Evolutionary conservation across 768 basidiomycete genomes (phyloP), one percentile per base, ranked within the genome.

Genomic region (Pleurotus tuoliensis): DNA sequence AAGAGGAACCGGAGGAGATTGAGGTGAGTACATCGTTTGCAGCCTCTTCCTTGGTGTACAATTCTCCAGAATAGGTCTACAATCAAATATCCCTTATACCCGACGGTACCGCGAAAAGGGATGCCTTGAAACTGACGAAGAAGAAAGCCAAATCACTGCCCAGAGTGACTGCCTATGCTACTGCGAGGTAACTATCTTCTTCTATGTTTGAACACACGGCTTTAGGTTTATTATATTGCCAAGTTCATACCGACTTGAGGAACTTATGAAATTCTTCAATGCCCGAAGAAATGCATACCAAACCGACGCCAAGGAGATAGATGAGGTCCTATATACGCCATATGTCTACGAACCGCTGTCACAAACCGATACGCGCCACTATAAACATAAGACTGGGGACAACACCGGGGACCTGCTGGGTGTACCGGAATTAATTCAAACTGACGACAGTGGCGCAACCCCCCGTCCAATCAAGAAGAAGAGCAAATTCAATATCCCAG

Each of bases 91-190:
- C 91, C 3, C 84, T 92, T 34, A 98, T 98, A 51, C 94, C 95
- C 2, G 93, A 92, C 45, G 95, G 95, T 3, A 93, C 94, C 18
- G 95, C 95, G 6, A 84, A 93, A 43, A 80, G 92, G 58, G 95
- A 98, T 74, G 95, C 95, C 2, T 72, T 94, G 59, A 86, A 79
- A 57, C 71, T 98, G 61, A 98, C 94, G 2, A 96, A 97, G 75
- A 94, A 91, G 75, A 96, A 95, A 68, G 93, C 94, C 2, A 95
- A 94, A 67, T 86, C 84, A 11, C 69, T 97, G 11, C 94, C 94
- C 30, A 76, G 95, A 63, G 95, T 95, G n/a, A 97, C 95, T 2
- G 95, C 94, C 4, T 97, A 96, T 71, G 93, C 94, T 44, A 97
- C 94, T 13, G 92, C 94, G 30, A 87, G 82, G 94, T 94, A 70